Conservation (phyloP, 495 filamentous ascomycete genomes). For the Chaetomium tenue region DNA sequence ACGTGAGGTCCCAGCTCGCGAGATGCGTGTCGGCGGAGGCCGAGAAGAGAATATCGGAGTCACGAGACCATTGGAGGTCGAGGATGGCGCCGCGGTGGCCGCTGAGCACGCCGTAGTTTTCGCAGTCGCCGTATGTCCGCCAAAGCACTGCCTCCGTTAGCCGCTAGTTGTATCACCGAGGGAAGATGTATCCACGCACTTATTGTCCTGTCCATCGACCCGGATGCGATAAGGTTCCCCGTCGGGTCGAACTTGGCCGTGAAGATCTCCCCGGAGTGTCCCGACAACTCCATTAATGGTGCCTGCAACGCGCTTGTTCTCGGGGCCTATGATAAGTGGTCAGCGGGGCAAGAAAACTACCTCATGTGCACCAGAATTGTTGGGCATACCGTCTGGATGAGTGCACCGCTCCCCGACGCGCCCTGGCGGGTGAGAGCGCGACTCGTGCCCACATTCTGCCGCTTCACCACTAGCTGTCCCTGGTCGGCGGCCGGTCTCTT, state of each 20-base stretch:
- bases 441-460: constrained; percentile 74
- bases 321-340: constrained; percentile 56
- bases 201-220: constrained; percentile 91
- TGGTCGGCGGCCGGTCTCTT: constrained; percentile 81
- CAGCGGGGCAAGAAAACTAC: constrained; percentile 33
- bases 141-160: constrained; percentile 67
- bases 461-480: constrained; percentile 83
- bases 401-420: constrained; percentile 62
- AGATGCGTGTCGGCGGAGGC: constrained; percentile 90
- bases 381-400: constrained; percentile 79
- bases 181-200: constrained; percentile 48
- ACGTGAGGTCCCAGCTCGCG: constrained; percentile 92
- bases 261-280: constrained; percentile 80
- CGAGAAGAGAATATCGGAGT: constrained; percentile 86
- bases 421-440: constrained; percentile 62
- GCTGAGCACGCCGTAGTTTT: constrained; percentile 83
- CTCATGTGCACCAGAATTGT: constrained; percentile 2
- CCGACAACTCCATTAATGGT: constrained; percentile 91
- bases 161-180: background rate
- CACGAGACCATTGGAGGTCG: constrained; percentile 94
- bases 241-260: constrained; percentile 85
- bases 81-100: constrained; percentile 89
- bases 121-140: constrained; percentile 86
- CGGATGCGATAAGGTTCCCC: constrained; percentile 86
- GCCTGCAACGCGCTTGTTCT: constrained; percentile 85